Base-by-base conservation (phyloP, 164 flowering plant genomes). In the Sextonia rubra region DNA sequence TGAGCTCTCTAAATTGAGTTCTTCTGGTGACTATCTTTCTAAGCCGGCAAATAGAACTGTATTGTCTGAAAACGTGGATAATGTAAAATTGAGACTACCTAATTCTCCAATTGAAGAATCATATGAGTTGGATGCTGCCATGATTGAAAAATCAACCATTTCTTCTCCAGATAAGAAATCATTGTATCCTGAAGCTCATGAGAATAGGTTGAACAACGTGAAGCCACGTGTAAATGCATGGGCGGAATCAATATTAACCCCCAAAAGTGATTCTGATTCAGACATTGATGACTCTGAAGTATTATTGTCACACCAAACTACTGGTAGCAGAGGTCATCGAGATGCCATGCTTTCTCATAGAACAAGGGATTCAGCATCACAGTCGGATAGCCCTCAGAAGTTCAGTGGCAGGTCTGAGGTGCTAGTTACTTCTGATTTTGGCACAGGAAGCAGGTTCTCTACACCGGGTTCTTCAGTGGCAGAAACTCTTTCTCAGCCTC, bases 261-360 rank as follows among this genome's bases (percentile, higher is more conserved):
- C 27, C 3, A 5, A n/a, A 12, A 72, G 27, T 17, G 52, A 48
- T 49, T 18, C 44, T 61, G 77, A 69, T 64, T 70, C 69, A 24
- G 69, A 64, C 27, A 64, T 56, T 75, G 69, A 70, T 37, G 70
- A 83, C 55, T 37, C 79, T 62, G 83, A 83, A 62, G 85, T 81
- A 20, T 77, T 75, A 63, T 7, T 61, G 44, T 75, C 80, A 17
- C 74, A 44, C 73, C 77, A 61, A 26, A 63, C 74, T 73, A 22
- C 56, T 64, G 61, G 74, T n/a, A 61, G 69, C 26, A 81, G 62
- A 64, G 75, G 74, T 47, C 75, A 72, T 73, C 26, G 62, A 11
- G 77, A 75, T 65, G 49, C 77, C 29, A 81, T 74, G 63, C 30
- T 80, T 69, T 88, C 94, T 80, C 85, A 84, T 67, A 83, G 93